Conservation (phyloP, 106 monocot genomes). For the Xerophyta viscosa region DNA sequence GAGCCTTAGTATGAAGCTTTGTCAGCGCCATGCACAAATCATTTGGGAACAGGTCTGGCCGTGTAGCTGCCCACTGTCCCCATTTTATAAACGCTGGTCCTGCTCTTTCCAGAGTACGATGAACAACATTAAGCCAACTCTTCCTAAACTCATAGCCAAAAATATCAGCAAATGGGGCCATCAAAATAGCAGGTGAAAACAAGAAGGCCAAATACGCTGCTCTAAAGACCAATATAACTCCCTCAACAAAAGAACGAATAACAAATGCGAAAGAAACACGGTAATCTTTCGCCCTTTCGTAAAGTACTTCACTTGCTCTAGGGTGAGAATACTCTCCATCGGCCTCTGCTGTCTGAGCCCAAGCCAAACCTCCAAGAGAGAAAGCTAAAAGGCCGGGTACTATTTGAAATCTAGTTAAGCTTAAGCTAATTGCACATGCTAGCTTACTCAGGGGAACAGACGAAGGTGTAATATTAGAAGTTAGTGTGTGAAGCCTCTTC, state of each 20-base stretch:
- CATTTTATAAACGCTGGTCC: conserved; percentile 96
- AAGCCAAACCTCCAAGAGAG: conserved; percentile 43
- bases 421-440: conserved; percentile 50
- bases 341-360: conserved; percentile 28
- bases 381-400: conserved; percentile 55
- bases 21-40: conserved; percentile 66
- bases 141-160: conserved; percentile 47
- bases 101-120: conserved; percentile 56
- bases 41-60: conserved; percentile 79
- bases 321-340: conserved; percentile 37
- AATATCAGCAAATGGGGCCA: conserved; percentile 62
- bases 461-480: conserved; percentile 6
- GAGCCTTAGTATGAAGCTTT: conserved; percentile 76
- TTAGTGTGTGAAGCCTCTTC: conserved; percentile 32
- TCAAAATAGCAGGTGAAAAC: conserved; percentile 46
- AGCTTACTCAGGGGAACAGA: conserved; percentile 28
- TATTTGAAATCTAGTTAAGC: conserved; percentile 42
- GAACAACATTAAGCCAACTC: conserved; percentile 62
- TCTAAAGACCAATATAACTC: conserved; percentile 47
- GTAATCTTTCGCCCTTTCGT: conserved; percentile 40
- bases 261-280: conserved; percentile 29
- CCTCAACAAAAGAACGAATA: conserved; percentile 39
- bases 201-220: conserved; percentile 46
- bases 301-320: conserved; percentile 23
- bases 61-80: conserved; percentile 97